Conservation (phyloP, 83 land plant species). For the Picea abies region DNA sequence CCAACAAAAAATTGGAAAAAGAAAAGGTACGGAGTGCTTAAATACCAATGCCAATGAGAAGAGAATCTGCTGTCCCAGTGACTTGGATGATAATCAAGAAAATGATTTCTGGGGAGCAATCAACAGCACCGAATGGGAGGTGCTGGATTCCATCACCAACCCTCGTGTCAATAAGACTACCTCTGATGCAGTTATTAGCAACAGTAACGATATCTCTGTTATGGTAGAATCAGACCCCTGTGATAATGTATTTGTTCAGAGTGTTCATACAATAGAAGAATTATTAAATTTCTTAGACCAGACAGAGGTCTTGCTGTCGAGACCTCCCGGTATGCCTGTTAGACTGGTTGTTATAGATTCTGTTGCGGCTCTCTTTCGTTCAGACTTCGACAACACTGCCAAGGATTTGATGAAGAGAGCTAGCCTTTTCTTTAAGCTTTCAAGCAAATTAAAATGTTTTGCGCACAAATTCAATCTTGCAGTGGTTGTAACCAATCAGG, state of each 20-base stretch:
- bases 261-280: constrained; percentile 51
- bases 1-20: not conserved
- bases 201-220: not conserved
- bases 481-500: constrained; percentile 91
- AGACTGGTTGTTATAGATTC: constrained; percentile 80
- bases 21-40: constrained; percentile 2
- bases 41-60: not conserved
- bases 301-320: constrained; percentile 27
- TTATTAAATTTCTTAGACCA: constrained; percentile 51
- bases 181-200: not conserved
- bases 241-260: constrained; percentile 52
- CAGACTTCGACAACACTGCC: constrained; percentile 65
- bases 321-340: constrained; percentile 35
- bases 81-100: constrained; percentile 13
- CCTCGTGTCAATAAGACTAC: constrained; percentile 2
- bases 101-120: constrained; percentile 15
- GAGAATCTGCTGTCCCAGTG: not conserved
- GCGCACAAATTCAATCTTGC: constrained; percentile 66
- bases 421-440: constrained; percentile 60
- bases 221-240: constrained; percentile 27
- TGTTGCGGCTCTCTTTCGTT: constrained; percentile 78
- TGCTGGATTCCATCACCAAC: not conserved
- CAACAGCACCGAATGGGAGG: constrained; percentile 1
- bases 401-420: constrained; percentile 58
- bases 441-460: constrained; percentile 56